Percentiles rank a stretch among this genome's conserved stretches.
phyloP scores from a whole-genome alignment of 768 basidiomycete genomes.

The Kwoniella europaea region DNA sequence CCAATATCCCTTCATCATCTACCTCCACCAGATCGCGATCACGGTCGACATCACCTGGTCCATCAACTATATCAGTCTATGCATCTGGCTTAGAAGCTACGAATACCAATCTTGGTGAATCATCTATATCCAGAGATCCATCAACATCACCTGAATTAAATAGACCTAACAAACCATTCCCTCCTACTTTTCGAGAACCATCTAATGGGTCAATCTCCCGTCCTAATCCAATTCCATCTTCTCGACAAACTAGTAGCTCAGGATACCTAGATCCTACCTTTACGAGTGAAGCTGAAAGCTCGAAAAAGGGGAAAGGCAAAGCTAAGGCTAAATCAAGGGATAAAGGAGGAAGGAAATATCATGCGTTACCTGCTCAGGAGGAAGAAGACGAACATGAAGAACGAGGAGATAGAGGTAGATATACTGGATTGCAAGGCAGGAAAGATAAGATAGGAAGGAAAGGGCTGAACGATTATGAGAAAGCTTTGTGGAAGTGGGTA shows the following conservation, averaged over 20 bases:
- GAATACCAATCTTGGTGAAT: slow-evolving; percentile 10
- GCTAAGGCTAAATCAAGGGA: slow-evolving; percentile 35
- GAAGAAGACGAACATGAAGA: slow-evolving; percentile 29
- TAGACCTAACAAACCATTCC: background rate
- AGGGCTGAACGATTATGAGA: slow-evolving; percentile 64
- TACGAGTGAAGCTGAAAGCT: background rate
- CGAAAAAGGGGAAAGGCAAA: slow-evolving; percentile 34
- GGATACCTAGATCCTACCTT: slow-evolving; percentile 47
- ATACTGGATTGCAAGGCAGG: slow-evolving; percentile 12
- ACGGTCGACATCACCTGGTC: slow-evolving; percentile 42
- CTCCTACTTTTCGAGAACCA: slow-evolving; percentile 40
- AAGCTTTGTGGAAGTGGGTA: slow-evolving; percentile 97
- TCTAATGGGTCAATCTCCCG: background rate
- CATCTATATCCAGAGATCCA: slow-evolving; percentile 28
- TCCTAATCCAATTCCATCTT: slow-evolving; percentile 2
- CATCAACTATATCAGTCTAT: slow-evolving; percentile 44
- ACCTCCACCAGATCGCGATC: slow-evolving; percentile 22
- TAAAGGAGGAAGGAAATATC: slow-evolving; percentile 40
- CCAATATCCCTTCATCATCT: slow-evolving; percentile 20
- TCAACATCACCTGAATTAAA: slow-evolving; percentile 32
- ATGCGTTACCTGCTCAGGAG: slow-evolving; percentile 31
- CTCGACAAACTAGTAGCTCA: slow-evolving; percentile 1
- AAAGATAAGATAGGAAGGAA: slow-evolving; percentile 13
- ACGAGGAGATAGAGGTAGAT: slow-evolving; percentile 10
- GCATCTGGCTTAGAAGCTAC: slow-evolving; percentile 44